Evolutionary conservation across 768 basidiomycete species (phyloP).

Genomic region (Amyloporia xantha): DNA sequence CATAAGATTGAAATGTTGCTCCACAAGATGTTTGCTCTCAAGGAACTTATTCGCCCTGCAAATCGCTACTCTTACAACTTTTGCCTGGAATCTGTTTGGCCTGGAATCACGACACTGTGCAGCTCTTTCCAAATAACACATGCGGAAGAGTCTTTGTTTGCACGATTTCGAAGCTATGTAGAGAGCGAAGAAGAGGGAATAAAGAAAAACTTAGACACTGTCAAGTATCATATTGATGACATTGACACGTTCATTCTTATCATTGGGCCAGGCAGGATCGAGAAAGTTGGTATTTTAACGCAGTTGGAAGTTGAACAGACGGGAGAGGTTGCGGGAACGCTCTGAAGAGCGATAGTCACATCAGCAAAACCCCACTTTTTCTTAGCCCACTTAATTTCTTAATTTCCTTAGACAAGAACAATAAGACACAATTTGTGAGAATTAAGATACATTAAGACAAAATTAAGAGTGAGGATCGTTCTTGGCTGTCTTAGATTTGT

Average conservation of each 20-base stretch:
- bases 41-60: not conserved
- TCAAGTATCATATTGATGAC: constrained; percentile 28
- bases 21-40: constrained; percentile 12
- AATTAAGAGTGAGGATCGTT: too few species aligned
- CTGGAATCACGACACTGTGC: constrained; percentile 6
- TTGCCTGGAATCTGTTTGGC: constrained; percentile 19
- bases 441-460: too few species aligned
- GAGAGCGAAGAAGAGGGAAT: constrained; percentile 23
- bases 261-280: constrained; percentile 28
- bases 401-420: too few species aligned
- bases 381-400: too few species aligned
- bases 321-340: too few species aligned
- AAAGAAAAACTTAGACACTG: constrained; percentile 20
- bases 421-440: too few species aligned
- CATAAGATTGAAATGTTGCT: constrained; percentile 10
- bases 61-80: constrained; percentile 19
- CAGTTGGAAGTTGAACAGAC: not conserved
- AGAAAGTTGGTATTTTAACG: constrained; percentile 20
- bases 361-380: too few species aligned
- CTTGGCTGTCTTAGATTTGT: too few species aligned
- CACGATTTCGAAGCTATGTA: constrained; percentile 23
- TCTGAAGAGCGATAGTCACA: too few species aligned
- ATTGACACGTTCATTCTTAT: constrained; percentile 23
- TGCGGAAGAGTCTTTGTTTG: constrained; percentile 16
- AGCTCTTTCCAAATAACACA: constrained; percentile 9